phyloP scores from a whole-genome alignment of 805 yeast species.

The Vanderwaltozyma verrucispora region DNA sequence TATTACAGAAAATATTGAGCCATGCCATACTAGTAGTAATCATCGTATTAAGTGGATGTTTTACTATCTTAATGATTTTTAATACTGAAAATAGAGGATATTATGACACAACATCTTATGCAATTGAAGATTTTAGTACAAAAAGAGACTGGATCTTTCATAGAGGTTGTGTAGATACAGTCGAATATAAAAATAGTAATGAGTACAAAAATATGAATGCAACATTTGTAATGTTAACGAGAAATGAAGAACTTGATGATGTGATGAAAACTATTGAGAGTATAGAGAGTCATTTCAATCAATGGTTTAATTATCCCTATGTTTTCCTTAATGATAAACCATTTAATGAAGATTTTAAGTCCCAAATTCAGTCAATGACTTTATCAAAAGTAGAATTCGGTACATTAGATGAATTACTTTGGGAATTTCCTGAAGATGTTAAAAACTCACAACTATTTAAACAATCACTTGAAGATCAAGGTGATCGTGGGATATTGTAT shows the following conservation, averaged over 20 bases:
- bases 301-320: conserved; percentile 92
- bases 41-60: no score
- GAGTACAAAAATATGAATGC: conserved; percentile 55
- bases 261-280: conserved; percentile 63
- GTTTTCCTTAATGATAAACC: conserved; percentile 76
- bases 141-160: conserved; percentile 38
- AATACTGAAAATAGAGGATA: not conserved
- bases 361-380: conserved; percentile 41
- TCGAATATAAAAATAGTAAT: conserved; percentile 21
- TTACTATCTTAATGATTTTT: conserved; percentile 4
- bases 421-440: conserved; percentile 53
- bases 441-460: conserved; percentile 25
- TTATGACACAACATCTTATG: conserved; percentile 3
- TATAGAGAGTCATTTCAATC: conserved; percentile 81
- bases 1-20: no score
- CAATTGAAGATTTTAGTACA: conserved; percentile 13
- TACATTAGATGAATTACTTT: conserved; percentile 40
- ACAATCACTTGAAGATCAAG: conserved; percentile 61
- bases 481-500: conserved; percentile 75
- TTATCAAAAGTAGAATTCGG: conserved; percentile 71
- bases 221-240: conserved; percentile 70
- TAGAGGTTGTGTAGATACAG: conserved; percentile 46
- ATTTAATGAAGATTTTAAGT: conserved; percentile 55
- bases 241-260: conserved; percentile 73
- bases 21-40: no score